Base-by-base conservation (phyloP, 2,329 filamentous ascomycete species). In the Sodiomyces alkalinus region DNA sequence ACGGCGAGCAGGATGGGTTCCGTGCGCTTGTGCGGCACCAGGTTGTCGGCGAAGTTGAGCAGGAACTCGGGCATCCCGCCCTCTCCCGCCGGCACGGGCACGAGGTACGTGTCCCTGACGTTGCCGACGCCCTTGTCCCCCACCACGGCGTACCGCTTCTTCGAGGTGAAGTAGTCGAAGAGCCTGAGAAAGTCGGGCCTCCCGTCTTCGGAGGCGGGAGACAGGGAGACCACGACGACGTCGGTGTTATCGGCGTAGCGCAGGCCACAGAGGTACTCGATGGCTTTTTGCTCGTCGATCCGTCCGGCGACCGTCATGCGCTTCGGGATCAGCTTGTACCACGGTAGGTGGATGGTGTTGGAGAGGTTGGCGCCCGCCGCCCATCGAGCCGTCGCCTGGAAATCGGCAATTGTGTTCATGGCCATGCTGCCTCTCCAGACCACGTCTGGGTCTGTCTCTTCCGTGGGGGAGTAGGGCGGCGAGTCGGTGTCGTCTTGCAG, bases 21-120 rank as follows among this genome's bases (percentile, higher is more conserved):
- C 0, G 73, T 62, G 11, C 80, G 67, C 3, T 68, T 68, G 33
- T 70, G 65, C 24, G 86, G 80, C 18, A 94, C 68, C 17, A 71
- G 70, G 48, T 86, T 86, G 41, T 87, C 79, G 37, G 82, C 76
- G n/a, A 96, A 66, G 44, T 92, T 80, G 35, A 83, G 70, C 50
- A 94, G 73, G 42, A 94, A 93, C 36, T 86, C 80, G 0, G 90
- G 87, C 23, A 87, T 68, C 27, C 68, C 69, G 19, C 60, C 63
- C 16, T 70, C 63, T 16, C 81, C 83, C 5, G 74, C 66, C 18
- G 83, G 71, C 4, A 96, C 71, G 0, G 90, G 87, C 7, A 94
- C 77, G 18, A 96, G 68, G 49, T 96, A 96, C 2, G 86, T 81
- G 46, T 96, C 87, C 34, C 85, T 77, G 27, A 94, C 79, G 34